Base-by-base conservation (phyloP, 106 monocot species). In the Agapanthus africanus region DNA sequence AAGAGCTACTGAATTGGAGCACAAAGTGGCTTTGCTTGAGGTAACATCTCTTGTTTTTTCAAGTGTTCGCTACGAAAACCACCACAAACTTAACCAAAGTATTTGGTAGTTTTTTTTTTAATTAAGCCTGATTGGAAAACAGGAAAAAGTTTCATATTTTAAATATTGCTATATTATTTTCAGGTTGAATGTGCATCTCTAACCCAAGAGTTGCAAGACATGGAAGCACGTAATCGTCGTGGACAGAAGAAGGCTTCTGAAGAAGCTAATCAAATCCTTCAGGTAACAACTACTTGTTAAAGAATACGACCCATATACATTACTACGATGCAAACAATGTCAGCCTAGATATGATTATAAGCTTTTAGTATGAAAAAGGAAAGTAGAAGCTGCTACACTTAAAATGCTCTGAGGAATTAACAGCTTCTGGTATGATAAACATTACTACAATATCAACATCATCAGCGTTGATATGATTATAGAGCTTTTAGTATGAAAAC, bases 1-100 rank as follows among this genome's bases (percentile, higher is more conserved):
- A 54, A 99, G 90, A 71, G 92, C 87, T 61, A 71, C 69, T 59
- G 92, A 99, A 65, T 66, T 99, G 67, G 92, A 99, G 50, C 97
- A 99, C 73, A 99, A 99, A 83, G 73, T 99, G 40, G 87, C 97
- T 76, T 77, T 99, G 66, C 90, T 99, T 78, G 97, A 99, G 89
- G 97, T 92, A 71, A 31, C 30, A 21, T 72, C 3, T 33, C 16
- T 51, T 18, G 30, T 60, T 69, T 19, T 37, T 11, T 70, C 16
- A 40, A 6, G 38, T 15, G 21, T 27, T 28, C 52, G 40, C 38
- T 14, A 37, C 15, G 40, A 37, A 9, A 44, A n/a, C n/a, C n/a
- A n/a, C n/a, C n/a, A n/a, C n/a, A n/a, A n/a, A n/a, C n/a, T n/a
- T n/a, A n/a, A n/a, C n/a, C n/a, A n/a, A n/a, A n/a, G n/a, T n/a